Evolutionary conservation across 2,329 filamentous ascomycete genomes (phyloP).

Genomic region (Balansia obtecta): DNA sequence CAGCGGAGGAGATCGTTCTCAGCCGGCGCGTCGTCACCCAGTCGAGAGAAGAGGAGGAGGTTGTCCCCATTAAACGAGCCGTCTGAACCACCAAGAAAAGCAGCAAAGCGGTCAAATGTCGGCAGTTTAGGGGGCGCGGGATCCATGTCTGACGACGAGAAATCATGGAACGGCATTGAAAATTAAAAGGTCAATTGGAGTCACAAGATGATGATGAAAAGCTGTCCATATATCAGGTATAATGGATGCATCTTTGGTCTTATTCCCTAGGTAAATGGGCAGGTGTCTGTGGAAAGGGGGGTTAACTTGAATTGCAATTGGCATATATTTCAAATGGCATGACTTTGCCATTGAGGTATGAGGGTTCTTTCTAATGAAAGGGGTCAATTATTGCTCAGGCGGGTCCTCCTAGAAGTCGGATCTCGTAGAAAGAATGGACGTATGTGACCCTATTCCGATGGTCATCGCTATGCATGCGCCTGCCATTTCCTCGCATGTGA

Average conservation of each 20-base stretch:
- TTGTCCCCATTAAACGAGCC: constrained; percentile 16
- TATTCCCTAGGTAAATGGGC: background rate
- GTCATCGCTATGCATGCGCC: too few species aligned
- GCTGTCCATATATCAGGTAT: too few species aligned
- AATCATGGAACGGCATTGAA: constrained; percentile 30
- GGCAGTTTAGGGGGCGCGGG: background rate
- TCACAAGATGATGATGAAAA: background rate
- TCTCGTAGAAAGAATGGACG: too few species aligned
- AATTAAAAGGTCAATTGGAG: constrained; percentile 16
- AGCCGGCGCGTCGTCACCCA: background rate
- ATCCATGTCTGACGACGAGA: constrained; percentile 23
- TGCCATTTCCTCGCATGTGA: too few species aligned
- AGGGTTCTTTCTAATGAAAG: too few species aligned
- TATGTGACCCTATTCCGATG: too few species aligned
- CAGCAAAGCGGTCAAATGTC: constrained; percentile 7
- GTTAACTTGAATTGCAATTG: too few species aligned
- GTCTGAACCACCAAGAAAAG: constrained; percentile 18
- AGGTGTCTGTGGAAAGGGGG: background rate
- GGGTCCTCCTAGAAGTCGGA: too few species aligned
- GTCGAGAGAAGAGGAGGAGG: constrained; percentile 18
- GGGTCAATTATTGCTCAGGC: too few species aligned
- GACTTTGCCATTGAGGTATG: too few species aligned
- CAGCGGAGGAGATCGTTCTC: constrained; percentile 8
- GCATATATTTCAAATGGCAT: too few species aligned
- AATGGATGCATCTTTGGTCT: background rate